phyloP scores from a whole-genome alignment of 306 rosid genomes.

The Hylodesmum podocarpum region DNA sequence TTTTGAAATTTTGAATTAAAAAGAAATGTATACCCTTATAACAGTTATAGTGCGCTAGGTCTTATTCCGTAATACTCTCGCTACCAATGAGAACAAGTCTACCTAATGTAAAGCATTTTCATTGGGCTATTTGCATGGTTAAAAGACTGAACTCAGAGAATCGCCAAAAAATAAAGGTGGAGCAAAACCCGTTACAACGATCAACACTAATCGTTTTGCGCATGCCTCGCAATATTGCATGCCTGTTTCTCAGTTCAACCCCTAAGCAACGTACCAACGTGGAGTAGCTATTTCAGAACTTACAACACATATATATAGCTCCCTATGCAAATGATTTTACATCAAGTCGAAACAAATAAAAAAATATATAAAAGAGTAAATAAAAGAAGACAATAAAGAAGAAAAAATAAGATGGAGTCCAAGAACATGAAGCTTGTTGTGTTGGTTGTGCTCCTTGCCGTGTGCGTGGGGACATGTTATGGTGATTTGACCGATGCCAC shows the following conservation, averaged over 20 bases:
- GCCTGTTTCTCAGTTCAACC: too few species aligned
- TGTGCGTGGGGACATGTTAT: slow-evolving; percentile 30
- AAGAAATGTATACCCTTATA: too few species aligned
- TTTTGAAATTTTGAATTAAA: too few species aligned
- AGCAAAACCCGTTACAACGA: slow-evolving; percentile 24
- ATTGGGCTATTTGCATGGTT: too few species aligned
- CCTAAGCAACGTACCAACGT: too few species aligned
- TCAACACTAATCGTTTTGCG: not conserved
- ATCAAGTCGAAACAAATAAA: not conserved
- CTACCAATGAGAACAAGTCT: too few species aligned
- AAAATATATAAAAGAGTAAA: not conserved
- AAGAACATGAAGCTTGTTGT: slow-evolving; percentile 25
- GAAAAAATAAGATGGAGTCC: slow-evolving; percentile 11
- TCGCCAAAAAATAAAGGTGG: not conserved
- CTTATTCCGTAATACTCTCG: too few species aligned
- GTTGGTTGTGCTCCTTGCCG: slow-evolving; percentile 32
- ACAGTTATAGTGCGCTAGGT: too few species aligned
- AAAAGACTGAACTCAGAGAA: too few species aligned
- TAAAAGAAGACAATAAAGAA: not conserved
- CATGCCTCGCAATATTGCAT: too few species aligned
- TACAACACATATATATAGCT: not conserved
- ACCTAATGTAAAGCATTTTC: too few species aligned
- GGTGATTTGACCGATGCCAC: not conserved
- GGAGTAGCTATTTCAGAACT: too few species aligned
- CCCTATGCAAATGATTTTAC: not conserved